Percentiles rank a stretch among this genome's conserved stretches.
Conservation (phyloP, 495 filamentous ascomycete species). For the Annulohypoxylon moriforme region DNA sequence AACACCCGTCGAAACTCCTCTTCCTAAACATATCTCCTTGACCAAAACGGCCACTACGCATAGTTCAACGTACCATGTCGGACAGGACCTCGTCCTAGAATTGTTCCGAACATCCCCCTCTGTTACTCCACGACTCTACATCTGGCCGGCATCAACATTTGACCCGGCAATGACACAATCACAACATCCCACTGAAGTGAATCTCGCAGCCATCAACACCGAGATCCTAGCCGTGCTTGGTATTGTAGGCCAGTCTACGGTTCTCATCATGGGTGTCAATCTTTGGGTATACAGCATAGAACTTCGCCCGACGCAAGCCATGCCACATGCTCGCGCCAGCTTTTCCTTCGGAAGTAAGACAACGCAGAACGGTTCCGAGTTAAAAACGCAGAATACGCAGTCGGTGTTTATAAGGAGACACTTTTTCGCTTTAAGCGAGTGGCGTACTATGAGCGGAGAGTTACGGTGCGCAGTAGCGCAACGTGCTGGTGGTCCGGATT, state of each 20-base stretch:
- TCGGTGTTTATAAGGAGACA: background rate
- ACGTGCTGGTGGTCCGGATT: background rate
- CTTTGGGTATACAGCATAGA: background rate
- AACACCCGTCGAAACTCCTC: background rate
- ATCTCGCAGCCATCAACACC: background rate
- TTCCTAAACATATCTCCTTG: background rate
- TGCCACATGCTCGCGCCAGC: background rate
- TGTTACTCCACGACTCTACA: background rate
- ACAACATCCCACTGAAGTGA: background rate
- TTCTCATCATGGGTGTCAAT: background rate
- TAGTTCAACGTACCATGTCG: background rate
- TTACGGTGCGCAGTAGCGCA: background rate
- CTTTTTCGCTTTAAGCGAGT: background rate
- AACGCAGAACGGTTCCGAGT: background rate
- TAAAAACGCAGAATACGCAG: background rate
- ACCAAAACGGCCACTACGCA: background rate
- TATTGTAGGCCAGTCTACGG: background rate
- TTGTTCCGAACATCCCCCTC: background rate
- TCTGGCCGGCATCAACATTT: background rate
- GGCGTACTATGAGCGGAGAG: background rate
- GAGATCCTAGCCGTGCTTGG: background rate
- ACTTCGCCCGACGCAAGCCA: background rate
- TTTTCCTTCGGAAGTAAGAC: background rate
- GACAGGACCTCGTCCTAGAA: background rate
- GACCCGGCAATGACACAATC: background rate